Conservation (phyloP, 257 asterid genomes). For the Primulina tabacum region DNA sequence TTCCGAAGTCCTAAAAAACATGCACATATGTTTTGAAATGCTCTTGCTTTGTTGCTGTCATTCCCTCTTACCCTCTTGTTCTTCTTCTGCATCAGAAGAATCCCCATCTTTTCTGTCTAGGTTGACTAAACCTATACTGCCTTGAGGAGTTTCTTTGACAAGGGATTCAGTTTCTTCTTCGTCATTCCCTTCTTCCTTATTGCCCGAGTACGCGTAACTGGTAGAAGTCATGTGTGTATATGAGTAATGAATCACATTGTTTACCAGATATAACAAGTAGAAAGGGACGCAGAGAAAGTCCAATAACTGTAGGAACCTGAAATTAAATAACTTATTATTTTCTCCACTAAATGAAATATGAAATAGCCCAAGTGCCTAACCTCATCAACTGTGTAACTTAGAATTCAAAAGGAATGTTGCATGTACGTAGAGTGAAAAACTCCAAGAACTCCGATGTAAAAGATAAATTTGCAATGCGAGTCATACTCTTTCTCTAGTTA, state of each 20-base stretch:
- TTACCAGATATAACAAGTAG: neutral
- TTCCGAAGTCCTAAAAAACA: neutral
- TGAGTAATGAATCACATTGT: constrained; percentile 13
- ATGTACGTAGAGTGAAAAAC: neutral
- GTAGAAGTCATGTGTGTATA: constrained; percentile 10
- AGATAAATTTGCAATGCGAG: neutral
- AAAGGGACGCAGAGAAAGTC: neutral
- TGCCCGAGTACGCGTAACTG: constrained; percentile 89
- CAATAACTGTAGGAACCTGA: neutral
- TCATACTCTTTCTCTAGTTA: neutral
- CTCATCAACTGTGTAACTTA: neutral
- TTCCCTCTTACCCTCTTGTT: constrained; percentile 54
- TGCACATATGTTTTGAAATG: neutral
- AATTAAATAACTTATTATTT: too few species aligned
- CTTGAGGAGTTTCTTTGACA: constrained; percentile 54
- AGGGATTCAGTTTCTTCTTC: constrained; percentile 78
- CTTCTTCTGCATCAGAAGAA: constrained; percentile 58
- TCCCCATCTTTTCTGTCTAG: constrained; percentile 51
- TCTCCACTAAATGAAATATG: neutral
- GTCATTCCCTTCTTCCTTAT: constrained; percentile 60
- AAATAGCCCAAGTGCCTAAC: neutral
- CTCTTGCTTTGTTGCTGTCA: constrained; percentile 20
- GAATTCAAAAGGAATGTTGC: neutral
- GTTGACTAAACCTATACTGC: constrained; percentile 69
- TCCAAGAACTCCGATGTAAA: neutral